Conservation (phyloP, 805 yeast genomes). For the Grigorovia humatica region DNA sequence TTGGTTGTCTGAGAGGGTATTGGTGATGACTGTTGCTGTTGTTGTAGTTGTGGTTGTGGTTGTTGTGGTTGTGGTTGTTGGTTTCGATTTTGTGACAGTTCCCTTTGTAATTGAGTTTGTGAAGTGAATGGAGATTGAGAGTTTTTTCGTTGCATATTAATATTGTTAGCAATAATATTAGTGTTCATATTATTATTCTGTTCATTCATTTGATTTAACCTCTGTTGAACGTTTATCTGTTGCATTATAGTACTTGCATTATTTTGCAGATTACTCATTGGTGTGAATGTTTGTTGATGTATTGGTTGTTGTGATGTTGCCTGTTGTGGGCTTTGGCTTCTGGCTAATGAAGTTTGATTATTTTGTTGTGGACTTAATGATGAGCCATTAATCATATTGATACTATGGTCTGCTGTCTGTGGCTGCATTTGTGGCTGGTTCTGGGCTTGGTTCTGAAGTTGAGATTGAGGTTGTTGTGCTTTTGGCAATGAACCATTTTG, state of each 20-base stretch:
- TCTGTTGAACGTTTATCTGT: constrained; percentile 8
- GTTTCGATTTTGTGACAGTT: not conserved
- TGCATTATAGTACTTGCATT: constrained; percentile 4
- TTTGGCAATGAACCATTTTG: constrained; percentile 20
- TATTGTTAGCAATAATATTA: not conserved
- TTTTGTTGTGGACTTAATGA: not conserved
- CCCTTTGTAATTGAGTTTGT: not conserved
- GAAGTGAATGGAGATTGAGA: not conserved
- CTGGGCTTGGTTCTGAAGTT: constrained; percentile 3
- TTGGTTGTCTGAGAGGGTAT: too few species aligned
- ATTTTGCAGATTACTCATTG: not conserved
- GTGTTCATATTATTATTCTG: not conserved
- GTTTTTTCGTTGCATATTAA: not conserved
- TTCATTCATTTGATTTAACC: constrained; percentile 4
- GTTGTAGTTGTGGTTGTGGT: not conserved
- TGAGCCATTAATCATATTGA: not conserved
- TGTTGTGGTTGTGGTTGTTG: constrained; percentile 1
- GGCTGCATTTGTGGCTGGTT: constrained; percentile 1
- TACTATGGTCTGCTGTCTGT: not conserved
- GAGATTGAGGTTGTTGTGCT: constrained; percentile 6
- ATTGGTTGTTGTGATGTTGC: not conserved
- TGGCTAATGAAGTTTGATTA: not conserved
- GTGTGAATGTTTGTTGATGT: not conserved
- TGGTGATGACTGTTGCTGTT: too few species aligned
- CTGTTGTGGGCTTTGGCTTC: not conserved